phyloP scores from a whole-genome alignment of 1,284 basidiomycete species.

The Afroboletus lepidellus region DNA sequence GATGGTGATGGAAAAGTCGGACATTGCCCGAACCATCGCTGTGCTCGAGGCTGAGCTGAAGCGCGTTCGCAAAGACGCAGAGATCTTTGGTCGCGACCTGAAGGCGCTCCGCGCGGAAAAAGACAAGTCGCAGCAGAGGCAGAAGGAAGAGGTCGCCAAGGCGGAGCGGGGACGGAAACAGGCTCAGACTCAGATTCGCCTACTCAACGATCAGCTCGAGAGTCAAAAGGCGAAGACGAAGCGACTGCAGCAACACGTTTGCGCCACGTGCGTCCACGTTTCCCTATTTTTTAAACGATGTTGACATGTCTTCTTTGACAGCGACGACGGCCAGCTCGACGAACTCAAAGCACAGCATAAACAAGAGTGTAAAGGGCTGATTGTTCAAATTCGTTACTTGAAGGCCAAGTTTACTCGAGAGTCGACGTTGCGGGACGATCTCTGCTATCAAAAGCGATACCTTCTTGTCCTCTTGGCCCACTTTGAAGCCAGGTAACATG shows the following conservation, averaged over 20 bases:
- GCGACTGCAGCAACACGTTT: constrained; percentile 53
- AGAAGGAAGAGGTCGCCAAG: constrained; percentile 51
- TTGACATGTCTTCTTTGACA: constrained; percentile 22
- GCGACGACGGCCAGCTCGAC: constrained; percentile 53
- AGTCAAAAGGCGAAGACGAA: constrained; percentile 49
- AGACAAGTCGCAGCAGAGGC: constrained; percentile 54
- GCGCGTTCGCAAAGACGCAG: constrained; percentile 69
- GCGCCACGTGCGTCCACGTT: constrained; percentile 46
- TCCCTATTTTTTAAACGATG: not conserved
- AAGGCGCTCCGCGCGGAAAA: constrained; percentile 64
- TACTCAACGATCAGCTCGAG: constrained; percentile 69
- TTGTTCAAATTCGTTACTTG: constrained; percentile 88
- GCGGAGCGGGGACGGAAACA: constrained; percentile 64
- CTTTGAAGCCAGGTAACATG: constrained; percentile 71
- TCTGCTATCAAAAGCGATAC: constrained; percentile 88
- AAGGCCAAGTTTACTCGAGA: constrained; percentile 92
- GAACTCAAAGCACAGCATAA: constrained; percentile 69
- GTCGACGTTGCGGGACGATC: constrained; percentile 72
- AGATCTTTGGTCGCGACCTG: constrained; percentile 73
- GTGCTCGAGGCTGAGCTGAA: constrained; percentile 66
- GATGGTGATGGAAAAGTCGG: constrained; percentile 59
- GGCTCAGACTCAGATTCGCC: constrained; percentile 58
- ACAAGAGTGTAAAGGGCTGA: constrained; percentile 83
- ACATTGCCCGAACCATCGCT: constrained; percentile 60
- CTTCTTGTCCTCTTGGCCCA: constrained; percentile 59